These are phyloP conservation scores for Penicillium canariense DNA, from an alignment of 495 filamentous ascomycete species.

Conservation along the genomic window DNA sequence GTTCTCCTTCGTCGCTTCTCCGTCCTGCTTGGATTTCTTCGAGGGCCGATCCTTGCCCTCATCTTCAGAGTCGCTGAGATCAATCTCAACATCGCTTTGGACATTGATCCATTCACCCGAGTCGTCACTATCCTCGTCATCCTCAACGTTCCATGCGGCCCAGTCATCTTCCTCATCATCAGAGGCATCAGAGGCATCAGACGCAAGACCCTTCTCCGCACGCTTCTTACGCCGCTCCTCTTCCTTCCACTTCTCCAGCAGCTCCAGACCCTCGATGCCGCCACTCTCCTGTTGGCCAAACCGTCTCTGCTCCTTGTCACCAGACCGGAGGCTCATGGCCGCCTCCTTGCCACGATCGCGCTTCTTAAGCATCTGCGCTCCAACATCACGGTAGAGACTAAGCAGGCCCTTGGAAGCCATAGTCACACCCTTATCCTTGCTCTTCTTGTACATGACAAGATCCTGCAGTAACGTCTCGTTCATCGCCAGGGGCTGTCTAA, in stretches of 20 bases:
- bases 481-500: constrained; percentile 90
- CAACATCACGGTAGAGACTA: constrained; percentile 85
- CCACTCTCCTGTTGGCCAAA: constrained; percentile 78
- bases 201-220: constrained; percentile 59
- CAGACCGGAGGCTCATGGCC: constrained; percentile 72
- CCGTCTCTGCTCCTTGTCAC: constrained; percentile 64
- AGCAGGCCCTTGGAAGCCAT: constrained; percentile 94
- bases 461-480: constrained; percentile 94
- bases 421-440: constrained; percentile 95
- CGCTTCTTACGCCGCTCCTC: constrained; percentile 75
- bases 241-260: constrained; percentile 90
- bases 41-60: constrained; percentile 57
- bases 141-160: constrained; percentile 83
- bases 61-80: constrained; percentile 70
- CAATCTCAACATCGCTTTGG: constrained; percentile 75
- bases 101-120: constrained; percentile 93
- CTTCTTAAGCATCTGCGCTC: constrained; percentile 83
- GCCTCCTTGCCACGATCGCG: constrained; percentile 90
- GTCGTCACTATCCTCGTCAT: constrained; percentile 67
- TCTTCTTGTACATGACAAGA: constrained; percentile 91
- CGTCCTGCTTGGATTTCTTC: constrained; percentile 55
- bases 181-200: constrained; percentile 54
- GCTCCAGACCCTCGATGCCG: constrained; percentile 87
- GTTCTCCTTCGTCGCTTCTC: constrained; percentile 22
- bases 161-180: constrained; percentile 69